Evolutionary conservation across 306 rosid genomes (phyloP).

Genomic region (Ochetophila trinervis): DNA sequence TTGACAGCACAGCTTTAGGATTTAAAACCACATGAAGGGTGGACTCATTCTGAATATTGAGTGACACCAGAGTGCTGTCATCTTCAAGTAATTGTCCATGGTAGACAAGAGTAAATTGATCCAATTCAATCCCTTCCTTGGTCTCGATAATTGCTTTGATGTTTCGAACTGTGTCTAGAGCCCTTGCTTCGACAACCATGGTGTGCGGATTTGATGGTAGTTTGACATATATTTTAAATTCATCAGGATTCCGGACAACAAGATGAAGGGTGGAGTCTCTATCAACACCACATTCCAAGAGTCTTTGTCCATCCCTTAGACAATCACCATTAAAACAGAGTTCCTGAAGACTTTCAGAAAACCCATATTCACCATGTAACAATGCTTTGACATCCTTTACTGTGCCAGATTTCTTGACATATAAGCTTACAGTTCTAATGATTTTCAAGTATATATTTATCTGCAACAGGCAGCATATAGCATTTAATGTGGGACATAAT

Average conservation of each 20-base stretch:
- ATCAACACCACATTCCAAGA: slow-evolving; percentile 5
- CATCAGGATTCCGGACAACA: neutral
- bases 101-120: slow-evolving; percentile 14
- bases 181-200: slow-evolving; percentile 21
- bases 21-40: slow-evolving; percentile 18
- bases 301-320: neutral
- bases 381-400: neutral
- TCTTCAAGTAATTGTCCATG: slow-evolving; percentile 26
- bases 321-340: neutral
- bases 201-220: slow-evolving; percentile 5
- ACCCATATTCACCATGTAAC: neutral
- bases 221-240: slow-evolving; percentile 19
- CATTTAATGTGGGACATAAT: too few species aligned
- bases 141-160: slow-evolving; percentile 17
- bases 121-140: slow-evolving; percentile 1
- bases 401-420: neutral
- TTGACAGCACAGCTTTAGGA: slow-evolving; percentile 12
- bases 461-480: neutral
- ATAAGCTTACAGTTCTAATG: neutral
- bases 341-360: neutral
- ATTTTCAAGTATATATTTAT: neutral
- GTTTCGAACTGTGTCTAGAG: slow-evolving; percentile 14
- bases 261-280: slow-evolving; percentile 9
- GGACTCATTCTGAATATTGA: slow-evolving; percentile 6
- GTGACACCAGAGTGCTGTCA: slow-evolving; percentile 18